phyloP scores from a whole-genome alignment of 225 moss, liverwort and hornwort genomes.

The Antitrichia curtipendula region DNA sequence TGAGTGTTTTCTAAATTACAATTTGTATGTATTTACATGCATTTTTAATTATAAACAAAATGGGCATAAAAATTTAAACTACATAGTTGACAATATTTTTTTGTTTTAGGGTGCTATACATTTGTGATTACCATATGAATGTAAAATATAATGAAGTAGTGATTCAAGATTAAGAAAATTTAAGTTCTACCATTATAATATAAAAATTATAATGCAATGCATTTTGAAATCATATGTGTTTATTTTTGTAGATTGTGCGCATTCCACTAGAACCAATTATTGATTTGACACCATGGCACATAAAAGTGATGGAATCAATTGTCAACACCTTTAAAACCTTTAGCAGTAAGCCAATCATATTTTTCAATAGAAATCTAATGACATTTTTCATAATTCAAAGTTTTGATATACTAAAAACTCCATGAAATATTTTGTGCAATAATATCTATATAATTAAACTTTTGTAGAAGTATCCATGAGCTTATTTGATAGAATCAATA shows the following conservation, averaged over 20 bases:
- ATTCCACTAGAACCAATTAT: conserved; percentile 33
- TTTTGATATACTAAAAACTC: accelerated
- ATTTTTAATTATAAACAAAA: neutral
- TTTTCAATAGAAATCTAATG: neutral
- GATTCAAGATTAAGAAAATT: neutral
- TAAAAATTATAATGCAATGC: neutral
- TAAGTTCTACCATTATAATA: no score
- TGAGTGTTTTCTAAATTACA: neutral
- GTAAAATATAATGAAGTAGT: neutral
- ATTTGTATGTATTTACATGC: neutral
- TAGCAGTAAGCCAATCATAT: neutral
- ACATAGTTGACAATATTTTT: no score
- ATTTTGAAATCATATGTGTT: neutral
- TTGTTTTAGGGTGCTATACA: neutral
- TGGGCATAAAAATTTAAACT: neutral
- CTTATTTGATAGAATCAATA: neutral
- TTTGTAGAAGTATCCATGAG: neutral
- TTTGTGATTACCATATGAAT: neutral
- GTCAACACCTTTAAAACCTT: neutral
- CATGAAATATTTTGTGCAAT: neutral
- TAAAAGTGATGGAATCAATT: conserved; percentile 46
- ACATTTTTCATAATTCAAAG: neutral
- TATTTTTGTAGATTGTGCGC: conserved; percentile 1
- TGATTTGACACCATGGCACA: conserved; percentile 34
- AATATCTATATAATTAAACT: neutral